These are phyloP conservation scores for Termitomyces heimii DNA, from an alignment of 768 basidiomycete genomes.

Conservation along the genomic window DNA sequence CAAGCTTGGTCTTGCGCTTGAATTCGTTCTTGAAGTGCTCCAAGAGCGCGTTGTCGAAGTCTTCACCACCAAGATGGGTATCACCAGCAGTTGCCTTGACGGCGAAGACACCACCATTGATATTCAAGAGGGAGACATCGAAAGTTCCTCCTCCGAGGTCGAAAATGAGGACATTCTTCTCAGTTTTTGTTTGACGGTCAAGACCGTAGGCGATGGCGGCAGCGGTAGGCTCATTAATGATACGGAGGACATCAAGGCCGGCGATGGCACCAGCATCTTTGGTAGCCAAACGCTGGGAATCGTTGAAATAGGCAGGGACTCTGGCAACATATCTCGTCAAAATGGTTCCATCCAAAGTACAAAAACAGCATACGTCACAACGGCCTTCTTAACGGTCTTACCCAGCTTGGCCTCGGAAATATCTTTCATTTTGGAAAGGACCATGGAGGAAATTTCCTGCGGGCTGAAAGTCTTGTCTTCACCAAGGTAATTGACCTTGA, in stretches of 20 bases:
- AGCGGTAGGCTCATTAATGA: constrained; percentile 99
- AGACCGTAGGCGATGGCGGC: constrained; percentile 99
- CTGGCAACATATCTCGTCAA: constrained; percentile 25
- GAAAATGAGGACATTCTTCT: constrained; percentile 99
- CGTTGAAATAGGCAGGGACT: constrained; percentile 99
- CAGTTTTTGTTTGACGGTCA: constrained; percentile 88
- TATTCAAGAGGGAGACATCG: constrained; percentile 98
- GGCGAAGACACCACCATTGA: constrained; percentile 96
- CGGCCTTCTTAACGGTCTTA: constrained; percentile 97
- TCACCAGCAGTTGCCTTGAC: constrained; percentile 99
- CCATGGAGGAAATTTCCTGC: constrained; percentile 99
- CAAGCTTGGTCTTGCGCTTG: constrained; percentile 94
- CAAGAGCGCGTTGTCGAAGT: constrained; percentile 97
- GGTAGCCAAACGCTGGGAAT: constrained; percentile 98
- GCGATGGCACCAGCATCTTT: constrained; percentile 98
- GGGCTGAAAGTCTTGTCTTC: constrained; percentile 97
- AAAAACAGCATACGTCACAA: constrained; percentile 75
- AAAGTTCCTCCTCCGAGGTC: constrained; percentile 99
- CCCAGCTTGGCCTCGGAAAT: constrained; percentile 99
- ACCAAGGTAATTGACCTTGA: constrained; percentile 92
- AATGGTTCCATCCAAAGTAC: not conserved
- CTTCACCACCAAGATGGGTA: constrained; percentile 99
- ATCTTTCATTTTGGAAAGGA: constrained; percentile 99
- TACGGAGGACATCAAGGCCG: constrained; percentile 98
- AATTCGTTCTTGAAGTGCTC: constrained; percentile 99